These are phyloP conservation scores for Colletotrichum euphorbiae DNA, from an alignment of 2,329 filamentous ascomycete genomes.

Conservation along the genomic window DNA sequence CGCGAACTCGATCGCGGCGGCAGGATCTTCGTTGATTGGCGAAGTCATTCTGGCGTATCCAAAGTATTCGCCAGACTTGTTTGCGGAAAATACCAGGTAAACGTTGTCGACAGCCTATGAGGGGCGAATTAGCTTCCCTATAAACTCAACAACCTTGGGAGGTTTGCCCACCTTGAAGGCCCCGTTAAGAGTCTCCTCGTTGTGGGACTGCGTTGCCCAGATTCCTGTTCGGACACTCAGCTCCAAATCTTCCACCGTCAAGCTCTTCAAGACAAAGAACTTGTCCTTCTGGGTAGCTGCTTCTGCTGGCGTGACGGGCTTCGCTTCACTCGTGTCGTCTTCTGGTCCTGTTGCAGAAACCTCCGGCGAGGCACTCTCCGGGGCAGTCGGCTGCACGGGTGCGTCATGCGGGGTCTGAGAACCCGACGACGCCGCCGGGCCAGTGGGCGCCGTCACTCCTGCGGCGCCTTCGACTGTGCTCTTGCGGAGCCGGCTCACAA, in stretches of 20 bases:
- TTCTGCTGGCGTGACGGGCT: slow-evolving; percentile 33
- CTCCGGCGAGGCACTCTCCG: slow-evolving; percentile 3
- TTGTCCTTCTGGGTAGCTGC: slow-evolving; percentile 68
- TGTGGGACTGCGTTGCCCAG: slow-evolving; percentile 96
- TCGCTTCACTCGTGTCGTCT: not conserved
- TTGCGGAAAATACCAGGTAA: slow-evolving; percentile 93
- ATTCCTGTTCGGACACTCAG: slow-evolving; percentile 87
- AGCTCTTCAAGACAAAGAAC: slow-evolving; percentile 93
- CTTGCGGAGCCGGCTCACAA: slow-evolving; percentile 85
- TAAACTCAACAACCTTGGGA: not conserved
- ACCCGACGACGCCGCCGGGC: slow-evolving; percentile 57
- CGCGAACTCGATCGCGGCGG: slow-evolving; percentile 75
- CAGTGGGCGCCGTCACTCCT: slow-evolving; percentile 65
- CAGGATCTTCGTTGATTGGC: slow-evolving; percentile 81
- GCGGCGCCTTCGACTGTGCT: slow-evolving; percentile 59
- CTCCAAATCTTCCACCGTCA: slow-evolving; percentile 91
- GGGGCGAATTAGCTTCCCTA: slow-evolving; percentile 19
- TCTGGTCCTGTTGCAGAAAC: slow-evolving; percentile 3
- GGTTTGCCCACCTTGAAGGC: slow-evolving; percentile 77
- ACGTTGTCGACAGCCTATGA: slow-evolving; percentile 81
- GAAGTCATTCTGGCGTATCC: slow-evolving; percentile 94
- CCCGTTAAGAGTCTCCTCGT: slow-evolving; percentile 84
- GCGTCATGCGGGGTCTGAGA: slow-evolving; percentile 25
- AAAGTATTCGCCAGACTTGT: slow-evolving; percentile 97
- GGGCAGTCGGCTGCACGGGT: not conserved